Evolutionary conservation across 1,139 yeast genomes (phyloP).

Genomic region (Blastobotrys persicus): DNA sequence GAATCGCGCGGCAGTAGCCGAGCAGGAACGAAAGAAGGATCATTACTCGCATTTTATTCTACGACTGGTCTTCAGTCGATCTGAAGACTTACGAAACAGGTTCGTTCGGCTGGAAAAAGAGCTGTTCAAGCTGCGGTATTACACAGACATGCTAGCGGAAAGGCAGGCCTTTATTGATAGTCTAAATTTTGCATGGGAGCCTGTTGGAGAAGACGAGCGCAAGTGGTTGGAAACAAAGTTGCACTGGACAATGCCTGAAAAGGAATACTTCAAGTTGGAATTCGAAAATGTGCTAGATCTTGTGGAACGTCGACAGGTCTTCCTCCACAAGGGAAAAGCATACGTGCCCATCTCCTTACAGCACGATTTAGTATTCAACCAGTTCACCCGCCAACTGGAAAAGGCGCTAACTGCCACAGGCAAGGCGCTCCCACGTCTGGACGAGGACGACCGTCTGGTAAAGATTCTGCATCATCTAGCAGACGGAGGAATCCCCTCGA

Average conservation of each 20-base stretch:
- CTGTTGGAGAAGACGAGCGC: constrained; percentile 64
- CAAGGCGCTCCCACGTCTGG: constrained; percentile 76
- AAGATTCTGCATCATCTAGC: constrained; percentile 81
- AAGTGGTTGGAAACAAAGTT: constrained; percentile 49
- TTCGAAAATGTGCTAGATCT: constrained; percentile 81
- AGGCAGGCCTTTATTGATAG: constrained; percentile 64
- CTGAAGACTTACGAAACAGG: constrained; percentile 75
- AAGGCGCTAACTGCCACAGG: constrained; percentile 64
- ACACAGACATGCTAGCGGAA: constrained; percentile 62
- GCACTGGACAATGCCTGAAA: constrained; percentile 30
- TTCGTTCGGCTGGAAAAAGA: constrained; percentile 74
- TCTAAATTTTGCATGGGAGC: constrained; percentile 60
- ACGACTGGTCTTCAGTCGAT: constrained; percentile 84
- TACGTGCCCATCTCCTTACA: constrained; percentile 85
- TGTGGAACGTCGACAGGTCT: constrained; percentile 67
- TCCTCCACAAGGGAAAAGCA: constrained; percentile 65
- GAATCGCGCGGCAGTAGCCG: constrained; percentile 19
- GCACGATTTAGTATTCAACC: constrained; percentile 61
- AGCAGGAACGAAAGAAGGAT: constrained; percentile 72
- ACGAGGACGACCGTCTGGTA: constrained; percentile 85
- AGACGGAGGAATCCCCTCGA: constrained; percentile 44
- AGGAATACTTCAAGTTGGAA: constrained; percentile 63
- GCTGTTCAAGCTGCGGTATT: constrained; percentile 71
- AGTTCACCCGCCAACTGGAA: constrained; percentile 57
- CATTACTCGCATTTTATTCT: constrained; percentile 88